Conservation (phyloP, 495 filamentous ascomycete genomes). For the Penicillium waksmanii region DNA sequence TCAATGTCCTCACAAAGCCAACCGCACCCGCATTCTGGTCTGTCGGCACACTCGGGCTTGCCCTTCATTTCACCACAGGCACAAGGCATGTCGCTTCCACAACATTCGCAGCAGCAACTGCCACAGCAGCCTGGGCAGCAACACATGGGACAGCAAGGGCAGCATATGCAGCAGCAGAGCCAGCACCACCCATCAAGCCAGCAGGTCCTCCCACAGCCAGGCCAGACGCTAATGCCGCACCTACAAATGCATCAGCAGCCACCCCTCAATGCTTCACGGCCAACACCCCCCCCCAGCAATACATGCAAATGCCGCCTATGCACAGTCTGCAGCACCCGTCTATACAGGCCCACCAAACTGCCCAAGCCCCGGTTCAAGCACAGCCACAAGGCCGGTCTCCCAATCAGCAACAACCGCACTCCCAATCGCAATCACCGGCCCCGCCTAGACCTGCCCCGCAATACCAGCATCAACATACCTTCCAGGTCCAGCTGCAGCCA, state of each 20-base stretch:
- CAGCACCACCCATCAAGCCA: constrained; percentile 22
- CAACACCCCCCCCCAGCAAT: constrained; percentile 22
- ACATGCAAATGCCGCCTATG: constrained; percentile 32
- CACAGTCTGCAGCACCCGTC: constrained; percentile 26
- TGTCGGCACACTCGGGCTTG: background rate
- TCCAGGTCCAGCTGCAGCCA: constrained; percentile 31
- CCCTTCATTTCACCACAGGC: constrained; percentile 2
- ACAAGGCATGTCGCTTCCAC: background rate
- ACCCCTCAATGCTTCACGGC: constrained; percentile 20
- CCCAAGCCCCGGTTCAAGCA: constrained; percentile 10
- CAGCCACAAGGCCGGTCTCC: constrained; percentile 15
- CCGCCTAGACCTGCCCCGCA: constrained; percentile 31
- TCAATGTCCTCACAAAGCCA: background rate
- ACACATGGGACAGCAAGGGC: constrained; percentile 9
- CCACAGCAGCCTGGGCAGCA: constrained; percentile 18
- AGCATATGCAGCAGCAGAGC: constrained; percentile 20
- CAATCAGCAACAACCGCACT: constrained; percentile 19
- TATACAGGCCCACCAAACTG: constrained; percentile 11
- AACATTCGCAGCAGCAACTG: constrained; percentile 11
- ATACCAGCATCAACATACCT: constrained; percentile 35
- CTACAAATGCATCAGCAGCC: constrained; percentile 35
- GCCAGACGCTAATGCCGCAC: constrained; percentile 28
- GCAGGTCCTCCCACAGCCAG: constrained; percentile 20
- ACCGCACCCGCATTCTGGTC: background rate
- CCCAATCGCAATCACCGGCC: constrained; percentile 18